Evolutionary conservation across 306 rosid genomes (phyloP).

Genomic region (Abrus precatorius): DNA sequence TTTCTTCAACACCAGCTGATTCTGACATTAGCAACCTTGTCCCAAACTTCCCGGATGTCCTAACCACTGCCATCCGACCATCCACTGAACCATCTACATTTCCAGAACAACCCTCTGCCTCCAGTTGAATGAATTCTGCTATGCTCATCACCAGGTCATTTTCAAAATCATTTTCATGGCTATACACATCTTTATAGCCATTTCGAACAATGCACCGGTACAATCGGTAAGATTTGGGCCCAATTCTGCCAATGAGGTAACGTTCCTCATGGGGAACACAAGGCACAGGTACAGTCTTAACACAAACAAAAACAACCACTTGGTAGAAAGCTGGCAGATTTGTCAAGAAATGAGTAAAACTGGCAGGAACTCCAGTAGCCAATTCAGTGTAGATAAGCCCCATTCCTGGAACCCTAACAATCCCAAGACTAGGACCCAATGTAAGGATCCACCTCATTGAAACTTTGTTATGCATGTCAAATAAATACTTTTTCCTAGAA

Average conservation of each 20-base stretch:
- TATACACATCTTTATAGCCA: constrained; percentile 80
- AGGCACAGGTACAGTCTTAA: constrained; percentile 85
- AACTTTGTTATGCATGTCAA: constrained; percentile 89
- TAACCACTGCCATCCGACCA: constrained; percentile 87
- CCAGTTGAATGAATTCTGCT: constrained; percentile 92
- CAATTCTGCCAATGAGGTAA: constrained; percentile 84
- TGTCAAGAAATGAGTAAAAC: constrained; percentile 89
- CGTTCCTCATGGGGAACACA: constrained; percentile 83
- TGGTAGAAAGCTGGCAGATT: constrained; percentile 94
- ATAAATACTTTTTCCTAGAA: constrained; percentile 73
- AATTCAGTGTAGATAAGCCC: constrained; percentile 94
- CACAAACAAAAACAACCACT: constrained; percentile 87
- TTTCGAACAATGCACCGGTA: constrained; percentile 90
- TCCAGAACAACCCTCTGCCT: constrained; percentile 80
- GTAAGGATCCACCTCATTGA: constrained; percentile 81
- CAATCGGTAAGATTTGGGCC: constrained; percentile 83
- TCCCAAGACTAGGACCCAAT: constrained; percentile 91
- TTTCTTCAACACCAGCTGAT: constrained; percentile 55
- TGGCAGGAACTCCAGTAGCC: constrained; percentile 83
- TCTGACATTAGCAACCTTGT: constrained; percentile 73
- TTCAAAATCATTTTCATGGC: constrained; percentile 78
- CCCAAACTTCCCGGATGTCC: constrained; percentile 85
- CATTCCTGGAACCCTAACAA: constrained; percentile 92
- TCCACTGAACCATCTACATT: constrained; percentile 67
- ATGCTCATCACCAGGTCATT: constrained; percentile 89